Conservation (phyloP, 768 basidiomycete genomes). For the Cystoderma amianthinum region DNA sequence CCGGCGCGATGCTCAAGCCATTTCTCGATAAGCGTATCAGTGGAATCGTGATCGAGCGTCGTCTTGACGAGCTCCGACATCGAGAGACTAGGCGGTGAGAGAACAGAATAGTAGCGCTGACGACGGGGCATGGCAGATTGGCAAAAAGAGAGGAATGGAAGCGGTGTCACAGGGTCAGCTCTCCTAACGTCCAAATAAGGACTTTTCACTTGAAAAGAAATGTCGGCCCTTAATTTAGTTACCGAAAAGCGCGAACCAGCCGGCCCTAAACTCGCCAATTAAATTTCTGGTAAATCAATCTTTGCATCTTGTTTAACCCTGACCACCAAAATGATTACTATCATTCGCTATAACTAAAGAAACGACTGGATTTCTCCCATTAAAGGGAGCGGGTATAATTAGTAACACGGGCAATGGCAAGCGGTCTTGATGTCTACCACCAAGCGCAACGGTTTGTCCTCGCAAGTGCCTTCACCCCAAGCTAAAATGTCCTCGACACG, state of each 20-base stretch:
- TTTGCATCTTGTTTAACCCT: no score
- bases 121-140: constrained; percentile 30
- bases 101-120: constrained; percentile 51
- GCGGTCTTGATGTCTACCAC: constrained; percentile 23
- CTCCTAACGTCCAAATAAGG: no score
- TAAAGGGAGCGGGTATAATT: no score
- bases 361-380: no score
- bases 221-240: constrained; percentile 3
- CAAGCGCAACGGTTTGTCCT: constrained; percentile 26
- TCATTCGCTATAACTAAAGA: no score
- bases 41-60: constrained; percentile 68
- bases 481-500: constrained; percentile 18
- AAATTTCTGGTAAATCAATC: background rate
- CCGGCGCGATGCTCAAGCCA: constrained; percentile 69
- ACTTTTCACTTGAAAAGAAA: constrained; percentile 10
- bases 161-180: constrained; percentile 10
- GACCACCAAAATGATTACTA: no score
- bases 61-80: constrained; percentile 80
- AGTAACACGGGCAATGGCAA: no score
- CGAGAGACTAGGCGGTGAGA: constrained; percentile 57
- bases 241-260: constrained; percentile 20
- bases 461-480: constrained; percentile 22
- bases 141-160: constrained; percentile 7
- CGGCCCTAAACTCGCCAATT: constrained; percentile 18
- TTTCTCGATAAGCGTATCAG: constrained; percentile 75